A percentile compares a stretch with the other conserved stretches of the same genome.
Conservation (phyloP, 2,329 filamentous ascomycete species). For the Penicillium corylophilum region DNA sequence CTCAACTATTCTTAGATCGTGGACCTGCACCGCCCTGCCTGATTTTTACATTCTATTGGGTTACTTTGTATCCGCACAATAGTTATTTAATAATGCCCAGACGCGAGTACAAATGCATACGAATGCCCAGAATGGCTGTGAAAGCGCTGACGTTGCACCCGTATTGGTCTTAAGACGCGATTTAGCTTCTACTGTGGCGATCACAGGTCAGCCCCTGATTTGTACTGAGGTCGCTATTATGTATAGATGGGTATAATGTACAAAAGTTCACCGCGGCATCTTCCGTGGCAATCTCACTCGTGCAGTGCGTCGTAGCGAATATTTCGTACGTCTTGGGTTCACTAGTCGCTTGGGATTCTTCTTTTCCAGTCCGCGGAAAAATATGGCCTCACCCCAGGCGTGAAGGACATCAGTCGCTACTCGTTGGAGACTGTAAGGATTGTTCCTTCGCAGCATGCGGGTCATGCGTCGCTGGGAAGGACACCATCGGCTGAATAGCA, state of each 20-base stretch:
- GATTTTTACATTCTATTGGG: neutral
- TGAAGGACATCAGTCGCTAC: slow-evolving; percentile 34
- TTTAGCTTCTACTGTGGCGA: neutral
- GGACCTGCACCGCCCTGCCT: slow-evolving; percentile 14
- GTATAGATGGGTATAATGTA: neutral
- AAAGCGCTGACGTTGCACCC: neutral
- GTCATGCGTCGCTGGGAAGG: slow-evolving; percentile 35
- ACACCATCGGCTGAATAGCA: slow-evolving; percentile 35
- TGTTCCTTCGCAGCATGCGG: slow-evolving; percentile 36
- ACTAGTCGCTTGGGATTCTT: slow-evolving; percentile 28
- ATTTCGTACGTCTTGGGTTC: slow-evolving; percentile 22
- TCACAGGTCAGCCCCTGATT: neutral
- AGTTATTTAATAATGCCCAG: neutral
- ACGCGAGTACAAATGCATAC: neutral
- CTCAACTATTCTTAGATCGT: slow-evolving; percentile 31
- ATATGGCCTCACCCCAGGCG: slow-evolving; percentile 33
- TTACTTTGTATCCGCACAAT: neutral
- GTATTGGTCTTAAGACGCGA: neutral
- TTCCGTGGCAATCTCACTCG: slow-evolving; percentile 2
- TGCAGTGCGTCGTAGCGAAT: slow-evolving; percentile 9
- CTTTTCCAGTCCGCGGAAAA: slow-evolving; percentile 31
- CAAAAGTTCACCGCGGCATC: neutral
- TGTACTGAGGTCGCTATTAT: neutral
- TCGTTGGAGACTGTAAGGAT: slow-evolving; percentile 32
- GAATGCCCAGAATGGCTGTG: neutral